phyloP scores from a whole-genome alignment of 768 basidiomycete species.

The Termitomyces sp. region DNA sequence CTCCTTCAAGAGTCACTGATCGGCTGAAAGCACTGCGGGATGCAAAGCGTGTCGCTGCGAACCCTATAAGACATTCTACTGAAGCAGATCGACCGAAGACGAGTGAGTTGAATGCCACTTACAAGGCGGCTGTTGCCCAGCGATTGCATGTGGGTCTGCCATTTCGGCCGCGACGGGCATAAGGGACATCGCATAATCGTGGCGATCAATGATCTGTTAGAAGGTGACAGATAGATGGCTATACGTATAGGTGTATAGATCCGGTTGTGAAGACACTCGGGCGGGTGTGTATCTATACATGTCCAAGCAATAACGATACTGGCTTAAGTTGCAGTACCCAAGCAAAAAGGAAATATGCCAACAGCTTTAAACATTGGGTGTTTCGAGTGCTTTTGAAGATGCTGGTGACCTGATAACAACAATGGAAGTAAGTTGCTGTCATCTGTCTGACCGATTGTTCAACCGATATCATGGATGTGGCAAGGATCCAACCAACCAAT shows the following conservation, averaged over 20 bases:
- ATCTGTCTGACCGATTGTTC: not conserved
- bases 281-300: not conserved
- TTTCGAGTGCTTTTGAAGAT: not conserved
- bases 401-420: not conserved
- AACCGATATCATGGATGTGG: not conserved
- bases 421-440: not conserved
- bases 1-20: constrained; percentile 37
- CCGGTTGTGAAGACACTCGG: too few relatives aligned
- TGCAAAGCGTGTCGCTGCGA: constrained; percentile 35
- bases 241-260: not conserved
- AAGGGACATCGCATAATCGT: constrained; percentile 8
- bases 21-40: constrained; percentile 51
- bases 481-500: too few relatives aligned
- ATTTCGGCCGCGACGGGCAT: constrained; percentile 26
- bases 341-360: not conserved
- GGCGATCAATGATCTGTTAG: constrained; percentile 17
- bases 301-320: not conserved
- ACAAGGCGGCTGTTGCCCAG: constrained; percentile 9
- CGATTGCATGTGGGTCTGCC: constrained; percentile 32
- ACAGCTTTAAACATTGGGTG: too few relatives aligned
- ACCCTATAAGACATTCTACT: not conserved
- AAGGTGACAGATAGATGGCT: constrained; percentile 11
- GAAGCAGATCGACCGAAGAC: not conserved
- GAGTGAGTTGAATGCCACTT: constrained; percentile 6
- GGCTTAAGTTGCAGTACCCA: not conserved